Percentiles rank a stretch among this genome's conserved stretches.
Conservation (phyloP, 208 protist species). For the Leishmania tarentolae region DNA sequence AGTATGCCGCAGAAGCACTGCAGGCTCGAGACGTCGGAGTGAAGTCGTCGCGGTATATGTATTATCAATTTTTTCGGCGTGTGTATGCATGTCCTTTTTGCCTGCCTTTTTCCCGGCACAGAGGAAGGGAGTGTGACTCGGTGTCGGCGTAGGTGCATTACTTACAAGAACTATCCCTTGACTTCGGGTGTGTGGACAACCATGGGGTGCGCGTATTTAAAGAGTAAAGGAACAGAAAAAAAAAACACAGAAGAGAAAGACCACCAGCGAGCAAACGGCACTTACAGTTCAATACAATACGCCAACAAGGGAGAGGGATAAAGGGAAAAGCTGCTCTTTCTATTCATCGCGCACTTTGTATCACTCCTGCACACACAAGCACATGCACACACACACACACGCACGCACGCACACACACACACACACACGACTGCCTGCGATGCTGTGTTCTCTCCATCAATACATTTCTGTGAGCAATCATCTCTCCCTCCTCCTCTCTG, state of each 20-base stretch:
- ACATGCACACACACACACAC: neutral
- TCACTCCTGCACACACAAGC: neutral
- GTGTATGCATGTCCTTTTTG: neutral
- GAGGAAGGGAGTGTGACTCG: neutral
- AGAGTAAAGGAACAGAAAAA: neutral
- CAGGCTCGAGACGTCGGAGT: neutral
- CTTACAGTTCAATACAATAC: neutral
- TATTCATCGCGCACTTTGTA: neutral
- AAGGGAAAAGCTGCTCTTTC: neutral
- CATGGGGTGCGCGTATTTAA: neutral
- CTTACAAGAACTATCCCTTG: conserved; percentile 14
- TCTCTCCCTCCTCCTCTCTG: neutral
- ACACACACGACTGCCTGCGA: neutral
- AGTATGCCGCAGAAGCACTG: neutral
- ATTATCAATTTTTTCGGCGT: neutral
- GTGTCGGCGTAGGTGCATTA: conserved; percentile 11
- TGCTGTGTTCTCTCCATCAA: neutral
- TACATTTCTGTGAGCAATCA: neutral
- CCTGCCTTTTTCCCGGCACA: neutral
- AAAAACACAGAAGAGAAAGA: neutral
- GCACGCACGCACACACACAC: neutral
- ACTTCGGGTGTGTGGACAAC: neutral
- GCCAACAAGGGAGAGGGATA: neutral
- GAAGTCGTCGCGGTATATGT: neutral
- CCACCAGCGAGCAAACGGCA: conserved; percentile 1